Evolutionary conservation across 345 rosid species (phyloP), one percentile per base, ranked within the genome.

Genomic region (Lepidium didymum): DNA sequence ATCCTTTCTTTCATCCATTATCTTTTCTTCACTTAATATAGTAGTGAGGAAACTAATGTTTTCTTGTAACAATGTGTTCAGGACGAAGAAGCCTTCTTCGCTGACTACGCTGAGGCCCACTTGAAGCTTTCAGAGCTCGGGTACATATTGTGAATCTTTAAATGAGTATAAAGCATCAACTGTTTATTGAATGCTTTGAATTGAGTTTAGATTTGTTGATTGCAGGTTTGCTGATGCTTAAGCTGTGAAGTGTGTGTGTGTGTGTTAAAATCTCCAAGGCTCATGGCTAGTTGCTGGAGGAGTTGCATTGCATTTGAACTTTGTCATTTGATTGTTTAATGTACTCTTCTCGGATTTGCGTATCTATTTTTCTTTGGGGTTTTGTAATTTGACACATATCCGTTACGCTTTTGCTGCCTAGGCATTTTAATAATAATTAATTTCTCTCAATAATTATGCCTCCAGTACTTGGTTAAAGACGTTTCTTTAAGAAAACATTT

Each of bases 41-140:
- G 37, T 7, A 2, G 10, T 16, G 37, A 11, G 25, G 27, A 35
- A 25, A 46, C 21, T 63, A 8, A 75, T 38, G 49, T 51, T 38
- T 35, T 52, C 29, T 56, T 46, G 31, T 5, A 14, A 54, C 41
- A 36, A 47, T 68, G 43, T 4, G 33, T 74, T 40, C 85, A 93
- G 99, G 92, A 89, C 60, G 99, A 94, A 74, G 99, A 94, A 14
- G 93, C 90, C 13, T 94, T 94, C 76, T 94, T 91, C 50, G 89
- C 57, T 4, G 99, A 94, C 68, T 94, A 91, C 37, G 41, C 93
- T 0, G 97, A 86, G 57, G 85, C 97, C 10, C 97, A 89, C 72
- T 27, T 87, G 73, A 91, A 81, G 84, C 96, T 94, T 61, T 91
- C 99, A 0, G 99, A 94, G 85, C 91, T 94, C 7, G 99, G 99